A percentile compares a stretch with the other conserved stretches of the same genome.
phyloP scores from a whole-genome alignment of 441 rosid genomes.

The Monsonia emarginata region DNA sequence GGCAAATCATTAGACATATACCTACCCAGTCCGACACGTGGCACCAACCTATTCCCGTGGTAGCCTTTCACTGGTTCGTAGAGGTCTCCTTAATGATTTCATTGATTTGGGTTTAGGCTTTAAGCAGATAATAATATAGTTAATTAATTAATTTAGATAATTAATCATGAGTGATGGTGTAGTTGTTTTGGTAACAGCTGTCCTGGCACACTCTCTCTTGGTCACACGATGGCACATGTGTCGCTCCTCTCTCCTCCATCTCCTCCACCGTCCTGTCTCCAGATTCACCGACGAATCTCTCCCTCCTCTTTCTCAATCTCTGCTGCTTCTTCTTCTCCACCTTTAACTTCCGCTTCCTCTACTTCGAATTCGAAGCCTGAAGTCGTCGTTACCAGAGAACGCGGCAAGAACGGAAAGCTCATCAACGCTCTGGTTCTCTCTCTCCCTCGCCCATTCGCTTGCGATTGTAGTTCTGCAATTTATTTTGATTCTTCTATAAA shows the following conservation, averaged over 20 bases:
- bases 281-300: conserved; percentile 19
- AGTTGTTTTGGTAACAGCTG: background rate
- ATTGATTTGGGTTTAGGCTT: too few species aligned
- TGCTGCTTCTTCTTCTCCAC: too few species aligned
- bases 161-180: too few species aligned
- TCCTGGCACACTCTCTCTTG: background rate
- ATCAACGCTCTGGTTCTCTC: conserved; percentile 52
- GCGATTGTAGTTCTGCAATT: background rate
- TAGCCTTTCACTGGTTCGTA: too few species aligned
- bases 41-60: too few species aligned
- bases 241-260: conserved; percentile 16
- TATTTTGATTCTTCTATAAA: background rate
- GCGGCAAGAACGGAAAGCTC: conserved; percentile 78
- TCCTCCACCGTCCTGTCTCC: conserved; percentile 14
- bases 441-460: background rate
- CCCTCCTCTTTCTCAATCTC: conserved; percentile 14
- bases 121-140: too few species aligned
- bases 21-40: too few species aligned
- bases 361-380: conserved; percentile 31
- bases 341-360: too few species aligned
- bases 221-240: conserved; percentile 22
- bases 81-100: too few species aligned
- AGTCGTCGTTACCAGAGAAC: conserved; percentile 83
- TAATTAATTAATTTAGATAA: too few species aligned
- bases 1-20: too few species aligned